A percentile compares a stretch with the other conserved stretches of the same genome.
Conservation (phyloP, 495 filamentous ascomycete species). For the Mytilinidion resinicola region DNA sequence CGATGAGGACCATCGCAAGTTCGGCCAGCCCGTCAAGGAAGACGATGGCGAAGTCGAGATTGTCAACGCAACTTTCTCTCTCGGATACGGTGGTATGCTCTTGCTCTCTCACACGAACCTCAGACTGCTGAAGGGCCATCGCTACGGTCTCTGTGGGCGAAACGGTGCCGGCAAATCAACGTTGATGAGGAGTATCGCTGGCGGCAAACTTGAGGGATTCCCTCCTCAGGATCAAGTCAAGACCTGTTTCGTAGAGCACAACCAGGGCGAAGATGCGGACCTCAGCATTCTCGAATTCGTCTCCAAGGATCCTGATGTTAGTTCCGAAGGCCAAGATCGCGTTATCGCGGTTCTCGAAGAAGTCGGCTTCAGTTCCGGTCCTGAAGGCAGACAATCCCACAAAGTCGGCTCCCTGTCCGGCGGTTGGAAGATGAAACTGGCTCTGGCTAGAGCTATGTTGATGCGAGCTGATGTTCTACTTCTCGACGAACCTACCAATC, state of each 20-base stretch:
- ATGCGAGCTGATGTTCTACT: conserved; percentile 90
- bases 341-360: conserved; percentile 79
- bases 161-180: conserved; percentile 99
- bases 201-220: conserved; percentile 95
- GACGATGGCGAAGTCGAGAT: conserved; percentile 87
- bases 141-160: conserved; percentile 92
- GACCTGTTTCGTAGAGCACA: conserved; percentile 98
- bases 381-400: conserved; percentile 78
- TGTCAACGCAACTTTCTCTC: conserved; percentile 95
- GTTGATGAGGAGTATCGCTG: conserved; percentile 92
- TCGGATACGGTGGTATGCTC: conserved; percentile 98
- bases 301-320: conserved; percentile 73
- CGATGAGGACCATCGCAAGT: conserved; percentile 79
- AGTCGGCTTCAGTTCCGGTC: conserved; percentile 88
- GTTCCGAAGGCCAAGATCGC: conserved; percentile 64
- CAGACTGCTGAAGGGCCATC: conserved; percentile 86
- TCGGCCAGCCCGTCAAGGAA: conserved; percentile 73
- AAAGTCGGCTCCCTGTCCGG: conserved; percentile 93
- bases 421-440: conserved; percentile 99
- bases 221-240: conserved; percentile 81
- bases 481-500: conserved; percentile 98
- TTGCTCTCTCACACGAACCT: conserved; percentile 94
- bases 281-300: conserved; percentile 91
- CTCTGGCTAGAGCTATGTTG: conserved; percentile 93
- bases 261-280: conserved; percentile 93